Evolutionary conservation across 2,329 filamentous ascomycete species (phyloP), one percentile per base, ranked within the genome.

Genomic region (Calonectria leucothoes): DNA sequence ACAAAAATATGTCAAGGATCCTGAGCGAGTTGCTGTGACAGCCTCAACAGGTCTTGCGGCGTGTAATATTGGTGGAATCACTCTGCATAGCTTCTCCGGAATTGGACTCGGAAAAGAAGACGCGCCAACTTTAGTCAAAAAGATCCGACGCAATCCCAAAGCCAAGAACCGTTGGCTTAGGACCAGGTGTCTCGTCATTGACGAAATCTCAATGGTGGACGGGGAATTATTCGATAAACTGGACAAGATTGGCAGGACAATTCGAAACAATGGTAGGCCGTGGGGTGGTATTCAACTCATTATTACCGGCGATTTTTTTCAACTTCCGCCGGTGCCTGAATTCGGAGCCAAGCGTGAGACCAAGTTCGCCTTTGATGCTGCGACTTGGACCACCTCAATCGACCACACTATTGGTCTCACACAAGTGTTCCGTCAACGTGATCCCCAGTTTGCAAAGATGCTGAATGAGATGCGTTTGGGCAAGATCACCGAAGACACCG

Each of bases 181-280:
- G 70, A 98, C 95, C 0, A 98, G 96, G 81, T 92, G 95, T 15
- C 89, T 99, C 29, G 90, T 99, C 77, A 91, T 99, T 79, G 97
- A 99, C 84, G 97, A 99, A 83, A 93, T 99, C 4, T 98, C 97
- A 15, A 99, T 99, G 97, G 96, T 99, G 6, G 97, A 99, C 80
- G 97, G 95, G 1, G 96, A 98, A 39, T 88, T 99, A 0, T 99
- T 98, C 78, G 97, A 99, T 86, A 99, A 99, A 84, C 89, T 99
- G 23, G 95, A 97, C 74, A 91, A 94, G 74, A 94, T 99, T 77
- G 96, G 96, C 17, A 91, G 96, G 70, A 91, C 89, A 4, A 92
- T 99, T 74, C 92, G 96, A 68, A 98, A 97, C 82, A 98, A 98
- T 79, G 96, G 95, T 12, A 91, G 95, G 12, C 94, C 97, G 0